phyloP scores from a whole-genome alignment of 139 green algal species.

The Picochlorum sp. region DNA sequence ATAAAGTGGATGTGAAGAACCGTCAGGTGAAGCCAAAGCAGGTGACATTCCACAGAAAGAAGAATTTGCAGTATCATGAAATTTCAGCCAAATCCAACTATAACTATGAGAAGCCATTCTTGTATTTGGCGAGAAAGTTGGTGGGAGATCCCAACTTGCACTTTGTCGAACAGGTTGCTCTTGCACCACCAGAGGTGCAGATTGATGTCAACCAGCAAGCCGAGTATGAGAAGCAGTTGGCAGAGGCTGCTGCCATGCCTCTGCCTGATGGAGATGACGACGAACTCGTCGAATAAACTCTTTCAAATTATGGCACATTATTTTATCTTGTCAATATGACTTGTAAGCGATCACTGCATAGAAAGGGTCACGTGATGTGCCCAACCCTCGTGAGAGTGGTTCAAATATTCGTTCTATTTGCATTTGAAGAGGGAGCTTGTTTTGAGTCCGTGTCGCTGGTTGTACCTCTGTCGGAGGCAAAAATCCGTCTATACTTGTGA shows the following conservation, averaged over 20 bases:
- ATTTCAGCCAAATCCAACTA: conserved; percentile 99
- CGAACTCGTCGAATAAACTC: conserved; percentile 46
- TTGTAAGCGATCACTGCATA: conserved; percentile 67
- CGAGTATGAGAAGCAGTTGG: conserved; percentile 72
- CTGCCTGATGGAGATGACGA: conserved; percentile 79
- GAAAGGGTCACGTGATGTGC: conserved; percentile 55
- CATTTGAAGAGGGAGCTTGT: neutral
- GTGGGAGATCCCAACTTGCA: conserved; percentile 86
- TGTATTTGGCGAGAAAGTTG: conserved; percentile 98
- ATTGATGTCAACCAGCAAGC: conserved; percentile 86
- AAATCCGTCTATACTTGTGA: conserved; percentile 59
- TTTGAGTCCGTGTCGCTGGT: conserved; percentile 26
- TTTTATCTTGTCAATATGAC: neutral
- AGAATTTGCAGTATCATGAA: conserved; percentile 99
- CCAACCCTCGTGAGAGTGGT: neutral
- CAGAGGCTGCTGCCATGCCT: conserved; percentile 52
- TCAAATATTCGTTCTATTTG: neutral
- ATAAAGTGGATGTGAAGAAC: conserved; percentile 99
- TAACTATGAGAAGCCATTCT: conserved; percentile 99
- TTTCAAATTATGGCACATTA: neutral
- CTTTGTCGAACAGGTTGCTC: conserved; percentile 90
- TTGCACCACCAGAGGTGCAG: conserved; percentile 90
- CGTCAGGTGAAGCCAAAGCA: conserved; percentile 99
- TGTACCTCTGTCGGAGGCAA: conserved; percentile 47
- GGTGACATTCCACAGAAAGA: conserved; percentile 93